phyloP scores from a whole-genome alignment of 352 stramenopile genomes.

The Phytophthora idaei region DNA sequence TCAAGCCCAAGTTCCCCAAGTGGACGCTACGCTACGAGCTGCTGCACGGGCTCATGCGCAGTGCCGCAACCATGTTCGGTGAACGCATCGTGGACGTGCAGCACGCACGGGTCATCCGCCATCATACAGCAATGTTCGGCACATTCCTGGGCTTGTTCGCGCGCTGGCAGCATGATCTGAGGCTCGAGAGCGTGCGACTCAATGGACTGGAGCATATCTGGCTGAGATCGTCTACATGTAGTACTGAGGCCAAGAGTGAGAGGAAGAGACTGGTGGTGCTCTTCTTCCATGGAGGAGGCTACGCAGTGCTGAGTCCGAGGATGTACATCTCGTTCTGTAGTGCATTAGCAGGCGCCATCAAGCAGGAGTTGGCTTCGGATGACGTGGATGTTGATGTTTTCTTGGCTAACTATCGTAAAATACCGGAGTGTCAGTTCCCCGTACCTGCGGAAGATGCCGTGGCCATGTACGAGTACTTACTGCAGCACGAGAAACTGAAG shows the following conservation, averaged over 20 bases:
- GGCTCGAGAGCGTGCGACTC: slow-evolving; percentile 30
- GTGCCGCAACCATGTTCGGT: slow-evolving; percentile 29
- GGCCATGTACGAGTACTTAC: slow-evolving; percentile 48
- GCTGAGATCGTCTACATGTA: slow-evolving; percentile 28
- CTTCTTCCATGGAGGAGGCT: slow-evolving; percentile 62
- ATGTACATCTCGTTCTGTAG: slow-evolving; percentile 46
- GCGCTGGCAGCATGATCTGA: slow-evolving; percentile 25
- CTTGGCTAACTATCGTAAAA: slow-evolving; percentile 52
- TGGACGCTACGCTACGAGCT: slow-evolving; percentile 59
- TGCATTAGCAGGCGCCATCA: slow-evolving; percentile 26
- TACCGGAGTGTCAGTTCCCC: slow-evolving; percentile 41
- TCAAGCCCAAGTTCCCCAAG: slow-evolving; percentile 41
- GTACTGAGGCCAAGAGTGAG: neutral
- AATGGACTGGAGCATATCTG: slow-evolving; percentile 63
- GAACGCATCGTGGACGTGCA: slow-evolving; percentile 29
- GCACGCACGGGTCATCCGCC: slow-evolving; percentile 33
- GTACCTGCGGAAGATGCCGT: slow-evolving; percentile 40
- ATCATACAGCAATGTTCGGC: slow-evolving; percentile 32
- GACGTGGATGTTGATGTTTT: slow-evolving; percentile 36
- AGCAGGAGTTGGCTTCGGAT: slow-evolving; percentile 19
- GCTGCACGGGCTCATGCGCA: slow-evolving; percentile 32
- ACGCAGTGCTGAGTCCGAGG: slow-evolving; percentile 44
- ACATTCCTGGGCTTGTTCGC: slow-evolving; percentile 33
- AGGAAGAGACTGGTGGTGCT: slow-evolving; percentile 44
- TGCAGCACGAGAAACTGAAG: slow-evolving; percentile 37